Base-by-base conservation (phyloP, 148 eudicot genomes). In the Nepenthes gracilis region DNA sequence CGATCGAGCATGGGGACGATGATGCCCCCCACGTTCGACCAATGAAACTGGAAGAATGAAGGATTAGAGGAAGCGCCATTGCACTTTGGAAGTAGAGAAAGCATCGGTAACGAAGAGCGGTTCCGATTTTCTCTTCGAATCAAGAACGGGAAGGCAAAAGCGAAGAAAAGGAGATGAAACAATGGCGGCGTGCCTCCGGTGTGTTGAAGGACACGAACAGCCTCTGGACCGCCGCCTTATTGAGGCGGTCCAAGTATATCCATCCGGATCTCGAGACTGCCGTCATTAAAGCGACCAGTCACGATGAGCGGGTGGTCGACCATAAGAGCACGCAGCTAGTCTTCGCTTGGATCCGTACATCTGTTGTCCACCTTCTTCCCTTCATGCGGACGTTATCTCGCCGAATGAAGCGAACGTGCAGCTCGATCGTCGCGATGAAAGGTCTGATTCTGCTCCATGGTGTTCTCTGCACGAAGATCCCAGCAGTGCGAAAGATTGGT, bases 261-360 rank as follows among this genome's bases (percentile, higher is more conserved):
- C 70, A 92, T 63, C 87, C 91, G 0, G 84, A 72, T n/a, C 77
- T 93, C 1, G 96, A 93, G 63, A 72, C 77, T 0, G 77, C 85
- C 3, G 63, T 93, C 11, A 82, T 93, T 58, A 81, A 73, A 57
- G 88, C 98, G 40, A 93, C 98, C 2, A 80, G 79, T 78, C 96
- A 93, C 49, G 78, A 93, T 43, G 81, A 82, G 2, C 48, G 70
- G 10, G 13, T 6, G 35, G 54, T 88, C 34, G 87, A 86, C 56
- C 73, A 72, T 70, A 67, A 71, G 35, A 74, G 77, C 55, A 66
- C 77, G 4, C 79, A 73, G 33, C 68, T 79, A 0, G 88, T 84
- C 4, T 82, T 78, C 55, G 65, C 73, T 1, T 84, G 84, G 83
- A 55, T 85, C 0, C 72, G 77, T 13, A 61, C 83, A 32, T 80